Conservation (phyloP, 495 filamentous ascomycete species). For the Tuber borchii region DNA sequence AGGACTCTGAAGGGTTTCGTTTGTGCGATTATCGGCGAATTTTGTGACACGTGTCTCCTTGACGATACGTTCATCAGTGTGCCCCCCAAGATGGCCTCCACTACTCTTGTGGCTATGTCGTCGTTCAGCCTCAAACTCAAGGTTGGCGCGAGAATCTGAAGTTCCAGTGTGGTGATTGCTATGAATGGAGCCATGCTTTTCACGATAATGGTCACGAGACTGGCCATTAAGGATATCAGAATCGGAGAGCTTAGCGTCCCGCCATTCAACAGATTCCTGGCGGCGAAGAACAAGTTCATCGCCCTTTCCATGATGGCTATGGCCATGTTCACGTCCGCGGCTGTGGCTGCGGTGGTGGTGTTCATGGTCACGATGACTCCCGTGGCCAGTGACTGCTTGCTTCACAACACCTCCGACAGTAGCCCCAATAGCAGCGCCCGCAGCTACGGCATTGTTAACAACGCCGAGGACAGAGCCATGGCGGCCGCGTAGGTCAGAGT, state of each 20-base stretch:
- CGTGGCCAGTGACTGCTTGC: background rate
- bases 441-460: conserved; percentile 16
- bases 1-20: background rate
- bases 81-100: background rate
- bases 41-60: conserved; percentile 21
- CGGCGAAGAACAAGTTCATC: background rate
- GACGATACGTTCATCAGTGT: conserved; percentile 21
- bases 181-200: background rate
- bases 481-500: background rate
- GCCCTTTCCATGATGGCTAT: background rate
- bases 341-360: conserved; percentile 15
- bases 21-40: conserved; percentile 10
- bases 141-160: conserved; percentile 22
- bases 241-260: background rate
- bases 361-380: conserved; percentile 4
- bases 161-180: background rate
- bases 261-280: background rate
- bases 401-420: background rate
- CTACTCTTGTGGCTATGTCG: background rate
- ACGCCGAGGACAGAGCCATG: conserved; percentile 12
- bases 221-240: background rate
- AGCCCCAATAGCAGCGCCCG: background rate
- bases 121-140: conserved; percentile 19
- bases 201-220: background rate
- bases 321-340: conserved; percentile 9